Base-by-base conservation (phyloP, 345 rosid species). In the Combretum micranthum region DNA sequence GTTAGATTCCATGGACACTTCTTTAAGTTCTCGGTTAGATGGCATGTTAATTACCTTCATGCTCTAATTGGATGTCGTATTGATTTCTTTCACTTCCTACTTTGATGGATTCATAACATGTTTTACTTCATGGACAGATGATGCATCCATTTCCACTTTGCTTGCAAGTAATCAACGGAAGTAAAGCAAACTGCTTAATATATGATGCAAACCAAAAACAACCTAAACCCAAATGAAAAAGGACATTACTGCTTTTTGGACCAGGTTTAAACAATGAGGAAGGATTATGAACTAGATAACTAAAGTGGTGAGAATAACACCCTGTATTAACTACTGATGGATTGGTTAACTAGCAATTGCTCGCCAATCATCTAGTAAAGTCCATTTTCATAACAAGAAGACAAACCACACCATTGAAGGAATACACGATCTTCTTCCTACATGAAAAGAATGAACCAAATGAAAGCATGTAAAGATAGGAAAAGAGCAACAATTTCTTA, bases 111-210 rank as follows among this genome's bases (percentile, higher is more conserved):
- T 43, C 19, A 49, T 13, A 13, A 11, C 48, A 15, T 21, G 48
- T 50, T 47, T 50, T 19, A 43, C 72, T 69, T 61, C 56, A 22
- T n/a, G 50, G 25, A 61, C 47, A 39, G 63, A 55, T 18, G 66
- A 57, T 21, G 61, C 42, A 26, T 55, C 39, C 11, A 44, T 48
- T 50, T 76, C 82, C 62, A 75, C 60, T 23, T 72, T 57, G 61
- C 67, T 81, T 78, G 71, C 59, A 64, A 47, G 15, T 19, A 18
- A 14, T 26, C n/a, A 6, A 46, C 19, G 12, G 44, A 39, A 20
- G 15, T 26, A n/a, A 15, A 43, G 22, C 42, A 37, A 53, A 6
- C 18, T 54, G 44, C 44, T 7, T 32, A 44, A 39, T 53, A 32
- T 15, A 48, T 17, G 16, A 20, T 52, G 52, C 20, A 23, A 44